A percentile compares a stretch with the other conserved stretches of the same genome.
Conservation (phyloP, 805 yeast species). For the Yamadazyma nakazawae region DNA sequence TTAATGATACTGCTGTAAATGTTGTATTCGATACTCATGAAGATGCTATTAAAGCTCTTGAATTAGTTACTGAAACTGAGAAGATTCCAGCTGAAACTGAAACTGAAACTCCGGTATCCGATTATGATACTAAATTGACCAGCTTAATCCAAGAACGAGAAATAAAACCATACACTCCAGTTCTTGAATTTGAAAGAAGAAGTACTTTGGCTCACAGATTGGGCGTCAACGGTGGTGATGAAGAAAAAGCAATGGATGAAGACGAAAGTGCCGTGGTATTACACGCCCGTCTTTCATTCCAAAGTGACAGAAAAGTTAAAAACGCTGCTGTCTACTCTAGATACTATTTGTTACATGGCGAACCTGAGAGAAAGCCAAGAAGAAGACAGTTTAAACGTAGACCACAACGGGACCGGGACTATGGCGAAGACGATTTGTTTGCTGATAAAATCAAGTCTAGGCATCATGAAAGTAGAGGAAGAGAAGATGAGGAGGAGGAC, state of each 20-base stretch:
- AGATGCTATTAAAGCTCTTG: conserved; percentile 37
- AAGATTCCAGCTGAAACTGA: conserved; percentile 16
- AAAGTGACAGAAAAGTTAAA: conserved; percentile 53
- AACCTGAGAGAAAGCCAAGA: conserved; percentile 50
- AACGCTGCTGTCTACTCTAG: conserved; percentile 58
- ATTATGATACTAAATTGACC: conserved; percentile 17
- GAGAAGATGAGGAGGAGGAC: conserved; percentile 27
- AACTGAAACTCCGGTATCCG: not conserved
- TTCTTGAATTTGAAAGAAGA: conserved; percentile 31
- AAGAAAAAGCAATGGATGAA: conserved; percentile 29
- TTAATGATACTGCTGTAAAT: conserved; percentile 58
- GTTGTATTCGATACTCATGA: conserved; percentile 49
- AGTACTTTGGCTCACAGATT: conserved; percentile 28
- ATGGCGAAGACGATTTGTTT: conserved; percentile 14
- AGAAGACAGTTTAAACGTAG: conserved; percentile 7
- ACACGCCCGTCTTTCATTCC: conserved; percentile 48
- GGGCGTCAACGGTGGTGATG: conserved; percentile 18
- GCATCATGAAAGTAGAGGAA: not conserved
- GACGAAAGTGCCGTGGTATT: conserved; percentile 38
- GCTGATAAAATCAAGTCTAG: conserved; percentile 5
- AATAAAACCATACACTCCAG: conserved; percentile 39
- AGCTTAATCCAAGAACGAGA: conserved; percentile 34
- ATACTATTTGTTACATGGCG: conserved; percentile 69
- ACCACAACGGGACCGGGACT: conserved; percentile 11
- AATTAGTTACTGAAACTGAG: conserved; percentile 25